Conservation (phyloP, 306 rosid species). For the Psophocarpus tetragonolobus region DNA sequence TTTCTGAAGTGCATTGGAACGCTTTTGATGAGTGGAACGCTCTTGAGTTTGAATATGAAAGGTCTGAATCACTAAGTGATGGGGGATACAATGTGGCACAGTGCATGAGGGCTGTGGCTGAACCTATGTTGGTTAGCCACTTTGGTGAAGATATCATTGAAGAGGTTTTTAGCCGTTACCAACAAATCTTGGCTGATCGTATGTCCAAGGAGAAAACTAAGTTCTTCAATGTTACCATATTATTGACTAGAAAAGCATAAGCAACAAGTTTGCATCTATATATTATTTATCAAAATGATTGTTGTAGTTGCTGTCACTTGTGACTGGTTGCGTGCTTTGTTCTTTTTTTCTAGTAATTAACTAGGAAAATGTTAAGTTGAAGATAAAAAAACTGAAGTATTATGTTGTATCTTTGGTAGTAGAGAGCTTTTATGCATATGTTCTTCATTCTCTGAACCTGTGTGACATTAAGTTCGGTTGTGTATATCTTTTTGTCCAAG, state of each 20-base stretch:
- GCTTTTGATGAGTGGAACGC: neutral
- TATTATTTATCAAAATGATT: neutral
- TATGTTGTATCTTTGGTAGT: neutral
- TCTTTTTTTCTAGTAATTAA: neutral
- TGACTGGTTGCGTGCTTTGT: neutral
- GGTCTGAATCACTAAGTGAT: neutral
- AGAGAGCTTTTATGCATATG: no score
- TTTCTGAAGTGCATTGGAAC: constrained; percentile 43
- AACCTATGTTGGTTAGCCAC: constrained; percentile 41
- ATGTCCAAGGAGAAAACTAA: constrained; percentile 42
- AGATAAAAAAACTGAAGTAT: neutral
- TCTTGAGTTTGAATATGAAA: neutral
- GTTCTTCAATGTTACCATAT: constrained; percentile 25
- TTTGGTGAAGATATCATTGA: constrained; percentile 53
- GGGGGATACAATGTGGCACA: constrained; percentile 38
- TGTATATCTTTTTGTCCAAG: no score
- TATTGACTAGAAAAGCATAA: constrained; percentile 25
- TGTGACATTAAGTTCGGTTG: no score
- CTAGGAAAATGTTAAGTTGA: neutral
- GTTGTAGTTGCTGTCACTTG: neutral
- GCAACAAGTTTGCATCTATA: neutral
- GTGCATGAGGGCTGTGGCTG: constrained; percentile 48
- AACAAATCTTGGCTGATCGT: constrained; percentile 25
- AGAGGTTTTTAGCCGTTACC: constrained; percentile 39
- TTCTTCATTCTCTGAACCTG: no score